Percentiles rank a stretch among this genome's conserved stretches.
These are phyloP conservation scores for Ramaria sp. DNA, from an alignment of 768 basidiomycete species.

Conservation along the genomic window DNA sequence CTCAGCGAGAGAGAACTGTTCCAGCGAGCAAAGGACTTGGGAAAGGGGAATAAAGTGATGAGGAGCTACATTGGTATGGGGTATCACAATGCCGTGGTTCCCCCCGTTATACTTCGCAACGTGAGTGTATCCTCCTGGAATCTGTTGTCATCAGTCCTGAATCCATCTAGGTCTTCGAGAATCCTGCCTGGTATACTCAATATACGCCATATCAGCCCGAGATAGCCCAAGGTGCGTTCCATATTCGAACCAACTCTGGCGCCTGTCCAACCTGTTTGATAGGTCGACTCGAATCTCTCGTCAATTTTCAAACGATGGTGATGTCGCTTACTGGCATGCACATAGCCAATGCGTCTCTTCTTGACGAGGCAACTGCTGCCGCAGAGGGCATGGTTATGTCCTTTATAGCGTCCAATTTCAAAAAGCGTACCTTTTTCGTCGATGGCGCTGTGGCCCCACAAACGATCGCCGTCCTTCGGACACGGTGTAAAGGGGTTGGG, in stretches of 20 bases:
- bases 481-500: conserved; percentile 89
- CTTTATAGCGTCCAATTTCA: conserved; percentile 52
- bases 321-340: conserved; percentile 91
- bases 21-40: conserved; percentile 63
- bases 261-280: conserved; percentile 3
- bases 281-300: conserved; percentile 92
- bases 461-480: conserved; percentile 80
- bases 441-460: conserved; percentile 79
- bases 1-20: conserved; percentile 83
- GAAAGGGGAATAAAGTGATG: conserved; percentile 66
- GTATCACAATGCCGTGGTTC: conserved; percentile 89
- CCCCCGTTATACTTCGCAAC: conserved; percentile 91
- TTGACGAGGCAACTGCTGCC: conserved; percentile 92
- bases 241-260: background rate
- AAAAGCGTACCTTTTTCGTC: conserved; percentile 77
- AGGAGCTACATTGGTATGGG: conserved; percentile 98
- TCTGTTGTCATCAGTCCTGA: conserved; percentile 5
- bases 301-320: conserved; percentile 96
- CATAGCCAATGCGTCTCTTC: conserved; percentile 89
- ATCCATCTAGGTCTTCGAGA: conserved; percentile 67
- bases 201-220: conserved; percentile 97
- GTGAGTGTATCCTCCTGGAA: conserved; percentile 30
- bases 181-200: conserved; percentile 96
- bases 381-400: conserved; percentile 98
- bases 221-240: conserved; percentile 79